Evolutionary conservation across 1,284 basidiomycete species (phyloP).

Genomic region (Tilletia horrida): DNA sequence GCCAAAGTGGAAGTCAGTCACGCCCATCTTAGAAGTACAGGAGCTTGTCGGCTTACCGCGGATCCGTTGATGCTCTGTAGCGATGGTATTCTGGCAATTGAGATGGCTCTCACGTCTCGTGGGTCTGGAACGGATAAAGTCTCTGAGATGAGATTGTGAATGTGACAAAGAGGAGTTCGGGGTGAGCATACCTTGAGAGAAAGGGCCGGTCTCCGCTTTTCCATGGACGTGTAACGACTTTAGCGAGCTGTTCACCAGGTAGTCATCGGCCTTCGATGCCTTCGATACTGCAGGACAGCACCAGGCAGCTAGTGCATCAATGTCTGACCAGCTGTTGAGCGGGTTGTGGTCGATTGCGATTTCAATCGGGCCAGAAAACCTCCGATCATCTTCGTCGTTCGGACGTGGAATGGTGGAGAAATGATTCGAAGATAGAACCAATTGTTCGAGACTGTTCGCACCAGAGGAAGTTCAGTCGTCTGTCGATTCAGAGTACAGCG

Average conservation of each 20-base stretch:
- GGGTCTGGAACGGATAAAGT: conserved; percentile 25
- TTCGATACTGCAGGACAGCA: neutral
- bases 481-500: neutral
- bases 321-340: conserved; percentile 65
- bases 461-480: neutral
- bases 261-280: conserved; percentile 2
- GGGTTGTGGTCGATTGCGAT: conserved; percentile 68
- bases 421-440: conserved; percentile 69
- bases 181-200: too few relatives aligned
- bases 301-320: conserved; percentile 59
- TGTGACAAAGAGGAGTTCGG: too few relatives aligned
- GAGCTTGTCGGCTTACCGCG: conserved; percentile 59
- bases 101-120: conserved; percentile 63
- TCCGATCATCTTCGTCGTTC: conserved; percentile 26
- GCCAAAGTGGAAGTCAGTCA: too few relatives aligned
- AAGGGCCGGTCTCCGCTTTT: too few relatives aligned
- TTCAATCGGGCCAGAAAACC: conserved; percentile 59
- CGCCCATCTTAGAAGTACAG: neutral
- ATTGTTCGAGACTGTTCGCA: conserved; percentile 61
- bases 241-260: conserved; percentile 1
- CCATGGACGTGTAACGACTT: neutral
- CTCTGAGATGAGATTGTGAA: too few relatives aligned
- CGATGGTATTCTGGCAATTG: conserved; percentile 69
- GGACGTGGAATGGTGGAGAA: conserved; percentile 62
- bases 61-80: conserved; percentile 67